phyloP scores from a whole-genome alignment of 305 asterid species.

The Rubia balearica region DNA sequence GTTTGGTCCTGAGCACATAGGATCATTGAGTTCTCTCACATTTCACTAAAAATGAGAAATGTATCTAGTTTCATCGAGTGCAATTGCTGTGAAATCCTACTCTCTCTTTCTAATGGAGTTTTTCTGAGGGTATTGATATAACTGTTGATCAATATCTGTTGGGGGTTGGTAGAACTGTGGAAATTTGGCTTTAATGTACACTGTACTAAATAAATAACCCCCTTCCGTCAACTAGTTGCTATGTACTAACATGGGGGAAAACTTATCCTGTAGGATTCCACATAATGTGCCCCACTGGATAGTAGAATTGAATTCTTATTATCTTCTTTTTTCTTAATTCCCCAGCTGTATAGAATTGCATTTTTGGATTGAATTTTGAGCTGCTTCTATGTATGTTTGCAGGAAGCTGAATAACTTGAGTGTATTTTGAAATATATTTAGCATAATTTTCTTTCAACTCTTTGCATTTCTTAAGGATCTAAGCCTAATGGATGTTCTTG shows the following conservation, averaged over 20 bases:
- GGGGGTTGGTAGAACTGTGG: constrained; percentile 1
- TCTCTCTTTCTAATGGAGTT: neutral
- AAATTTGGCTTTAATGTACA: neutral
- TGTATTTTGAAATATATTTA: neutral
- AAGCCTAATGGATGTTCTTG: constrained; percentile 9
- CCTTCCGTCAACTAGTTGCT: too few relatives aligned
- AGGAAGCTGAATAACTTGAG: neutral
- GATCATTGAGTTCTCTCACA: neutral
- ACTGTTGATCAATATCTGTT: too few relatives aligned
- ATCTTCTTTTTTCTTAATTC: neutral
- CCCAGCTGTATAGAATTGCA: neutral
- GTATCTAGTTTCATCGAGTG: neutral
- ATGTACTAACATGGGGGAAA: too few relatives aligned
- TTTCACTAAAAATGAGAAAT: neutral
- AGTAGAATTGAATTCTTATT: neutral
- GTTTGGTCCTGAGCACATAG: neutral
- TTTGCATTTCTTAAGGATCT: neutral
- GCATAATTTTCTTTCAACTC: neutral
- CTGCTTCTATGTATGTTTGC: neutral
- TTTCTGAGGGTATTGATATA: neutral
- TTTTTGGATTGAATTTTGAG: neutral
- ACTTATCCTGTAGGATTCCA: neutral
- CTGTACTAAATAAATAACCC: too few relatives aligned
- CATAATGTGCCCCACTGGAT: neutral
- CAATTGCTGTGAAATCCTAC: neutral